phyloP scores from a whole-genome alignment of 208 protist genomes.

The Crithidia brevicula region DNA sequence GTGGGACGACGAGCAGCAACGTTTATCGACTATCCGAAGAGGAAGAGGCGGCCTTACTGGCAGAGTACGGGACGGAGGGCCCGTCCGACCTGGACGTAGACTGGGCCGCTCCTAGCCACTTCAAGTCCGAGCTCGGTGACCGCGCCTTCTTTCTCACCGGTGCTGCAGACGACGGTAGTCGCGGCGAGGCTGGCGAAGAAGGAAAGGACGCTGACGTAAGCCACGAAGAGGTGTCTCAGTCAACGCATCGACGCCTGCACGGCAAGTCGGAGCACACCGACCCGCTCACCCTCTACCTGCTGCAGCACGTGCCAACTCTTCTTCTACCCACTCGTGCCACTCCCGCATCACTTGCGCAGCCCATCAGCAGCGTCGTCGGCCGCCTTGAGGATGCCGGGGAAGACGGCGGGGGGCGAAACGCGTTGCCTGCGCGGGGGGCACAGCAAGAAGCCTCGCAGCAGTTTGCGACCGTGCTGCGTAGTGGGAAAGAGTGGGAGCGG shows the following conservation, averaged over 20 bases:
- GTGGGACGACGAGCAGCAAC: neutral
- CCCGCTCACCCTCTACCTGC: conserved; percentile 10
- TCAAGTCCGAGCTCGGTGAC: conserved; percentile 63
- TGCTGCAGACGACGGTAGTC: conserved; percentile 21
- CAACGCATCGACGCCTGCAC: too few species aligned
- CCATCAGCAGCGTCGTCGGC: neutral
- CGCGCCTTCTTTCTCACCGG: conserved; percentile 80
- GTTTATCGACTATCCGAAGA: conserved; percentile 34
- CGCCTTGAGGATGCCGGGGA: neutral
- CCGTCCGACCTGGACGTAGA: conserved; percentile 56
- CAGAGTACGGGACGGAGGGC: conserved; percentile 69
- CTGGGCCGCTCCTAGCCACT: conserved; percentile 48
- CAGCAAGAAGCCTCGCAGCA: neutral
- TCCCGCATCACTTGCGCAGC: neutral
- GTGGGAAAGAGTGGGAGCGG: conserved; percentile 27
- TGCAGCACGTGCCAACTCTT: conserved; percentile 5
- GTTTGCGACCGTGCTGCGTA: conserved; percentile 17
- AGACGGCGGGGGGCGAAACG: neutral
- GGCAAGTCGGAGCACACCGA: neutral
- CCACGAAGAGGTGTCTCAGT: too few species aligned
- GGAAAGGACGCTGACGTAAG: neutral
- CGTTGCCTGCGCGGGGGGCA: neutral
- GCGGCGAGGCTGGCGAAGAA: conserved; percentile 9
- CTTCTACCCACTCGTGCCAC: neutral
- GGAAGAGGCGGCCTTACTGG: conserved; percentile 71